These are phyloP conservation scores for Nicotiana knightiana DNA, from an alignment of 257 asterid genomes.

Conservation along the genomic window DNA sequence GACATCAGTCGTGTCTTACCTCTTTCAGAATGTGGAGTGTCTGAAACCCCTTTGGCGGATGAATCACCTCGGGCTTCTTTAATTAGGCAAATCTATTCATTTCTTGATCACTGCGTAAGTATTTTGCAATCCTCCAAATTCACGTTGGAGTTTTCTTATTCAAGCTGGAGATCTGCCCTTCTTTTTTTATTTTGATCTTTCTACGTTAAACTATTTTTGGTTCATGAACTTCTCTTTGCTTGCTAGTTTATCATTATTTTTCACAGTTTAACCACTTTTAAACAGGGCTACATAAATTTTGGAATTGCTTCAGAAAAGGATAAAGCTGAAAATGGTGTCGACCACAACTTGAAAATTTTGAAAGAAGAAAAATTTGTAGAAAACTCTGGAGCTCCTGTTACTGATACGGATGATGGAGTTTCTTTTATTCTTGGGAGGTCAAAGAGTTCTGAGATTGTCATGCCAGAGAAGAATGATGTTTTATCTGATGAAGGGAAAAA, in stretches of 20 bases:
- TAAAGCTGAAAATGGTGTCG: conserved; percentile 40
- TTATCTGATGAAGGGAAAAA: conserved; percentile 34
- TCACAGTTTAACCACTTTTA: conserved; percentile 14
- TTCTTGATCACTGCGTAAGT: conserved; percentile 94
- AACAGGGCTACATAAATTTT: conserved; percentile 89
- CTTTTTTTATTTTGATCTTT: not conserved
- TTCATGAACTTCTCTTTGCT: conserved; percentile 10
- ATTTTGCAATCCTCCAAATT: conserved; percentile 13
- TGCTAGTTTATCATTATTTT: conserved; percentile 9
- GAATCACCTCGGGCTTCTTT: conserved; percentile 61
- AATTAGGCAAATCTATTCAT: conserved; percentile 60
- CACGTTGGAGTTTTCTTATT: not conserved
- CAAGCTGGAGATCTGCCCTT: conserved; percentile 7
- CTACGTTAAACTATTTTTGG: not conserved
- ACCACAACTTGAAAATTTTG: conserved; percentile 47
- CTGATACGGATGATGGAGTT: conserved; percentile 70
- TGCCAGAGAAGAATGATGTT: conserved; percentile 30
- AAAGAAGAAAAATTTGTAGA: conserved; percentile 49
- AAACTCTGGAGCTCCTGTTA: conserved; percentile 32
- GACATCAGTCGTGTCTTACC: conserved; percentile 81
- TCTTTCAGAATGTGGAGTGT: conserved; percentile 68
- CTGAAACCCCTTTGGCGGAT: conserved; percentile 45
- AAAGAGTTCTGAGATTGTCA: conserved; percentile 37
- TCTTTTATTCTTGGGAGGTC: conserved; percentile 53
- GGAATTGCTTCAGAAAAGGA: conserved; percentile 77